phyloP scores from a whole-genome alignment of 176 grass and related monocot species.

The Paspalum vaginatum region DNA sequence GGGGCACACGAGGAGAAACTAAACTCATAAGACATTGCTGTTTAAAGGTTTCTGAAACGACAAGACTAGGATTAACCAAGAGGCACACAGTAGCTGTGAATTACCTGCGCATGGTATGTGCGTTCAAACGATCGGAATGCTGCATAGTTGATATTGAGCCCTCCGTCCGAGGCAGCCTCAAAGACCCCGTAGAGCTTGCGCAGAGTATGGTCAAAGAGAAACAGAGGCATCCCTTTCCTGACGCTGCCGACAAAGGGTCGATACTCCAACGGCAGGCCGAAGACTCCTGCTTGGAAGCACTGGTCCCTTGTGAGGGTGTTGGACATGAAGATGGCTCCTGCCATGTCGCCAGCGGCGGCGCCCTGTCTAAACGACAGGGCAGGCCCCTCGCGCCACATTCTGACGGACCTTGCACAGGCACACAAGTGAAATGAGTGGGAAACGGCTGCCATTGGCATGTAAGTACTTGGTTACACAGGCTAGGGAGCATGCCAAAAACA shows the following conservation, averaged over 20 bases:
- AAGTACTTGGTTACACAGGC: not conserved
- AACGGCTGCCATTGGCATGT: not conserved
- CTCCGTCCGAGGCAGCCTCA: slow-evolving; percentile 53
- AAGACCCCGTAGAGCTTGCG: slow-evolving; percentile 64
- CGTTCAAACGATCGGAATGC: not conserved
- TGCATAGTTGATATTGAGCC: slow-evolving; percentile 43
- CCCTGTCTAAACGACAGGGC: not conserved
- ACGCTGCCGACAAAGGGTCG: slow-evolving; percentile 47
- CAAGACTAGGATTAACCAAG: not conserved
- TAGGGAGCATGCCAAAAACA: not conserved
- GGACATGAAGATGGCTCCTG: slow-evolving; percentile 70
- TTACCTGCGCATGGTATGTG: slow-evolving; percentile 62
- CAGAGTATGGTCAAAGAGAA: slow-evolving; percentile 60
- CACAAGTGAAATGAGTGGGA: not conserved
- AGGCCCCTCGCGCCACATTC: slow-evolving; percentile 31
- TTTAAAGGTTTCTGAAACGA: not conserved
- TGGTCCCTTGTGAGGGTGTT: slow-evolving; percentile 50
- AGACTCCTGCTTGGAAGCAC: slow-evolving; percentile 39
- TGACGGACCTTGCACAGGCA: slow-evolving; percentile 17
- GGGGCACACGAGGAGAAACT: not conserved
- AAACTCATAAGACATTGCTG: not conserved
- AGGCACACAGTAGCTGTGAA: slow-evolving; percentile 7
- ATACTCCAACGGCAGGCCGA: slow-evolving; percentile 49
- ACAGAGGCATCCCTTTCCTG: slow-evolving; percentile 57
- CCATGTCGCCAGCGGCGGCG: slow-evolving; percentile 33